phyloP scores from a whole-genome alignment of 2,329 filamentous ascomycete species.

The Orbilia ellipsospora region DNA sequence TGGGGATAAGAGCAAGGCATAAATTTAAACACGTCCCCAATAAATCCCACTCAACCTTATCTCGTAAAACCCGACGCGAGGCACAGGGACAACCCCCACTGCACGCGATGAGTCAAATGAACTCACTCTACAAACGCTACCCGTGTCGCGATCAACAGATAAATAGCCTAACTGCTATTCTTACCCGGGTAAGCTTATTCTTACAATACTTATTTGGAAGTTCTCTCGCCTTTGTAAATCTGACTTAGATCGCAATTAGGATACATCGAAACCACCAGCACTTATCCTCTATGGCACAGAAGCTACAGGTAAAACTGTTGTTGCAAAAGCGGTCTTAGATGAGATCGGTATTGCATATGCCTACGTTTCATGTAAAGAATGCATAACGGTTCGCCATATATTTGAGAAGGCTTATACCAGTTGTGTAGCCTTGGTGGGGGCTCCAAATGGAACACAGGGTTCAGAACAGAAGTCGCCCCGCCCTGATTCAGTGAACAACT shows the following conservation, averaged over 20 bases:
- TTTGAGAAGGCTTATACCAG: slow-evolving; percentile 71
- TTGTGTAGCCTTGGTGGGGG: slow-evolving; percentile 17
- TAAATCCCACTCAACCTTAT: no score
- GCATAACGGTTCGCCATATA: slow-evolving; percentile 80
- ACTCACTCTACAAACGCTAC: slow-evolving; percentile 61
- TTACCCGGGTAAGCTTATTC: slow-evolving; percentile 61
- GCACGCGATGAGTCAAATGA: slow-evolving; percentile 41
- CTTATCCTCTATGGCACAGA: slow-evolving; percentile 85
- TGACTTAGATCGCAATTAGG: slow-evolving; percentile 63
- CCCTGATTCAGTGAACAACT: slow-evolving; percentile 69
- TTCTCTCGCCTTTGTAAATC: neutral
- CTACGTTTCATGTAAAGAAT: slow-evolving; percentile 77
- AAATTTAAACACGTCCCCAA: no score
- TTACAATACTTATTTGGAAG: neutral
- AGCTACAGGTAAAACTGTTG: slow-evolving; percentile 84
- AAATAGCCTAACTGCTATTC: slow-evolving; percentile 63
- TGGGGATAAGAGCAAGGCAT: no score
- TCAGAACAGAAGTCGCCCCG: slow-evolving; percentile 69
- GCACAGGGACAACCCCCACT: neutral
- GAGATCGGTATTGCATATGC: slow-evolving; percentile 68
- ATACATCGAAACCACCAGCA: slow-evolving; percentile 77
- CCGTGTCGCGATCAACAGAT: slow-evolving; percentile 66
- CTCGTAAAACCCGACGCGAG: no score
- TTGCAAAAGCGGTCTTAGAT: slow-evolving; percentile 73
- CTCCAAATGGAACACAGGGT: slow-evolving; percentile 65